These are phyloP conservation scores for Evansstolkia leycettana DNA, from an alignment of 495 filamentous ascomycete species.

Conservation along the genomic window DNA sequence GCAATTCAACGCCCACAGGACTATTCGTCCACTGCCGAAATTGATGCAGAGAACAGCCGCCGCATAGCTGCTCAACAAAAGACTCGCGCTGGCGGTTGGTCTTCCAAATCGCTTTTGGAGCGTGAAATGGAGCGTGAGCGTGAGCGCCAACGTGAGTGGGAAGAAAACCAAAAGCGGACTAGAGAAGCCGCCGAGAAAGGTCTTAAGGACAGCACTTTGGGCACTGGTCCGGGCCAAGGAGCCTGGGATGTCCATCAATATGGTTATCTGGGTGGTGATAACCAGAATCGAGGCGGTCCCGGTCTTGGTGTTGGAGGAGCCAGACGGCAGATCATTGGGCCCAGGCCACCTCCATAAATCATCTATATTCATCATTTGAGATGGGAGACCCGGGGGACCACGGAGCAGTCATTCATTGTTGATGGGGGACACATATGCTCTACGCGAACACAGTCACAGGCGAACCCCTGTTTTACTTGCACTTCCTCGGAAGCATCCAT, in stretches of 20 bases:
- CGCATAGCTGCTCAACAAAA: slow-evolving; percentile 50
- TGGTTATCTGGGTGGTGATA: slow-evolving; percentile 74
- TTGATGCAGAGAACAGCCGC: slow-evolving; percentile 56
- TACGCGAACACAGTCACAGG: not conserved
- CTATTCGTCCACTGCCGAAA: slow-evolving; percentile 52
- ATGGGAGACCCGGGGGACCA: not conserved
- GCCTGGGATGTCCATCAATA: slow-evolving; percentile 86
- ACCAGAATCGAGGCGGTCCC: slow-evolving; percentile 57
- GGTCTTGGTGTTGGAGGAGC: slow-evolving; percentile 59
- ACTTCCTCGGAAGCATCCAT: not conserved
- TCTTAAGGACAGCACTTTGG: slow-evolving; percentile 29
- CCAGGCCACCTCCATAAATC: slow-evolving; percentile 49
- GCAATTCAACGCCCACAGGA: slow-evolving; percentile 32
- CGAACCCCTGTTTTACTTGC: not conserved
- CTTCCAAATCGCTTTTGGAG: slow-evolving; percentile 72
- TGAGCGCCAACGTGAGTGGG: slow-evolving; percentile 89
- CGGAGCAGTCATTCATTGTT: no score
- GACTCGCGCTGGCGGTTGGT: slow-evolving; percentile 65
- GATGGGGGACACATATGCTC: no score
- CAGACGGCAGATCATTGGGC: slow-evolving; percentile 70
- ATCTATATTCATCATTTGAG: not conserved
- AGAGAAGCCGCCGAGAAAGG: slow-evolving; percentile 39
- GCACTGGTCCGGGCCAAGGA: slow-evolving; percentile 42
- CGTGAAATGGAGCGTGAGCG: slow-evolving; percentile 94
- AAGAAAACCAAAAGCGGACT: slow-evolving; percentile 71